phyloP scores from a whole-genome alignment of 2,329 filamentous ascomycete genomes.

The Didymella arachidicola region DNA sequence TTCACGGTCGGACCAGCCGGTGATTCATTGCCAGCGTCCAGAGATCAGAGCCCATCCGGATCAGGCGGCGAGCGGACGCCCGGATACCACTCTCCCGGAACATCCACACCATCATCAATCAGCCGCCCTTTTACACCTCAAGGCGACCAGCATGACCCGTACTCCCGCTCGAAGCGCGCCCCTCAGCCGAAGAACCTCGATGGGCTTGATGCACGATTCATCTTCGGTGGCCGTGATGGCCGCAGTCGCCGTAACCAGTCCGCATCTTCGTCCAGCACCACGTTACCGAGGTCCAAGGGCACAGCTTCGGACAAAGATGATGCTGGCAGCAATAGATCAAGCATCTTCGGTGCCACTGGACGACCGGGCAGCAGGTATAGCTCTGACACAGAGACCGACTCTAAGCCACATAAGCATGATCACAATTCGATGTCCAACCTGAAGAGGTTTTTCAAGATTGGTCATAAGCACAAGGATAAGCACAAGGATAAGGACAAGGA shows the following conservation, averaged over 20 bases:
- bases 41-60: constrained; percentile 70
- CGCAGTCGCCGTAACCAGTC: constrained; percentile 61
- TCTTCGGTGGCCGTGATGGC: constrained; percentile 80
- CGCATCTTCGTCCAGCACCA: constrained; percentile 42
- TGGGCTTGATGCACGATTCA: constrained; percentile 80
- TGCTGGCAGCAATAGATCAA: constrained; percentile 57
- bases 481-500: constrained; percentile 59
- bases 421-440: constrained; percentile 90
- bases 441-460: constrained; percentile 94
- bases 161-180: constrained; percentile 80
- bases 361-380: constrained; percentile 59
- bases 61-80: constrained; percentile 59
- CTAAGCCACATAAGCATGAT: constrained; percentile 52
- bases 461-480: constrained; percentile 66
- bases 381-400: constrained; percentile 51
- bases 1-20: constrained; percentile 66
- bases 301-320: constrained; percentile 50
- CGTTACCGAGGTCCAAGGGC: constrained; percentile 56
- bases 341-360: constrained; percentile 61
- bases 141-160: constrained; percentile 83
- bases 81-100: constrained; percentile 53
- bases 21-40: constrained; percentile 62
- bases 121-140: constrained; percentile 79
- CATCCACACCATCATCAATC: constrained; percentile 65
- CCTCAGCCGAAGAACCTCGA: constrained; percentile 71